These are phyloP conservation scores for Adansonia madagascariensis DNA, from an alignment of 441 rosid species.

Conservation along the genomic window DNA sequence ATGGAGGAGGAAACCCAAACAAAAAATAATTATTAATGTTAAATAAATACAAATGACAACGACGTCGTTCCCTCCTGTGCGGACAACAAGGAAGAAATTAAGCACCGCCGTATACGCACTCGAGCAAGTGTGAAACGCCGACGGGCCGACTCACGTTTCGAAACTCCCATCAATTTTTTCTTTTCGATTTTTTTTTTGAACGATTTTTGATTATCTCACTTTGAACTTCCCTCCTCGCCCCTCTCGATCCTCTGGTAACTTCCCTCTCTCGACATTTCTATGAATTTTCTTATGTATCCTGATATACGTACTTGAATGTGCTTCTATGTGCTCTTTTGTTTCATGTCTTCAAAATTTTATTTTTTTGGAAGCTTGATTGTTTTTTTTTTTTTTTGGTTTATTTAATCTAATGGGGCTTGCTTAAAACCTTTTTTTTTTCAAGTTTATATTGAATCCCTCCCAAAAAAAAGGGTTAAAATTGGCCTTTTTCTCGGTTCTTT, in stretches of 20 bases:
- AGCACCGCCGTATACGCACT: neutral
- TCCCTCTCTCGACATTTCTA: neutral
- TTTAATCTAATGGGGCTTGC: constrained; percentile 11
- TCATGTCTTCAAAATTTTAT: neutral
- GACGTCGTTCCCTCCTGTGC: neutral
- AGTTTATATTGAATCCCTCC: neutral
- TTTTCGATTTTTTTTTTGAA: neutral
- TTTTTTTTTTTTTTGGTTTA: neutral
- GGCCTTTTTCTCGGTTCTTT: neutral
- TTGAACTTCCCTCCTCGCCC: neutral
- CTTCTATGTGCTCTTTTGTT: neutral
- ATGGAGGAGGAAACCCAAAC: no score
- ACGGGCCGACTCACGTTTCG: neutral
- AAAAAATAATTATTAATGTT: no score
- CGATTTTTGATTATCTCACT: neutral
- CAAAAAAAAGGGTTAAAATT: neutral
- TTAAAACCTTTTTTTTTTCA: neutral
- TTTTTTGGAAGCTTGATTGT: neutral
- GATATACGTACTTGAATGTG: neutral
- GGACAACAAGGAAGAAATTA: neutral
- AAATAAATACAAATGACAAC: neutral
- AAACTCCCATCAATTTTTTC: neutral
- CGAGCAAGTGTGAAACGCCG: neutral
- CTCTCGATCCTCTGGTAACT: neutral
- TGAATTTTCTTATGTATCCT: neutral